A percentile compares a stretch with the other conserved stretches of the same genome.
These are phyloP conservation scores for Bacterosira constricta DNA, from an alignment of 108 stramenopile species.

Conservation along the genomic window DNA sequence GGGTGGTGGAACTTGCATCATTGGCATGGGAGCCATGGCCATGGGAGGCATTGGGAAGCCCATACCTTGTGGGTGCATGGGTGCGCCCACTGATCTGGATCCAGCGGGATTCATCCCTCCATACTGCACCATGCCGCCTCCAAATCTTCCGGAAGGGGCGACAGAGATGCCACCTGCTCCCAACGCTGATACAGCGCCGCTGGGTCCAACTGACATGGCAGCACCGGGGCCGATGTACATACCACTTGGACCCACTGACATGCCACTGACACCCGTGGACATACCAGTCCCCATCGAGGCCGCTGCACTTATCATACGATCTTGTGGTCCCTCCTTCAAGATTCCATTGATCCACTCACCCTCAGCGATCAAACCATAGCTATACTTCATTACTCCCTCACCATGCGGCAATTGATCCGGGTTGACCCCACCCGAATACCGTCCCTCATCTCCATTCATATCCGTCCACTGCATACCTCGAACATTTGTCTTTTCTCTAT, in stretches of 20 bases:
- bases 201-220: neutral
- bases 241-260: neutral
- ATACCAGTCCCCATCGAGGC: conserved; percentile 1
- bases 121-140: neutral
- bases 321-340: conserved; percentile 11
- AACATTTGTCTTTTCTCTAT: neutral
- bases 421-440: conserved; percentile 10
- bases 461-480: conserved; percentile 18
- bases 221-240: neutral
- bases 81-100: neutral
- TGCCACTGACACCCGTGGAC: neutral
- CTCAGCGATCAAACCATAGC: conserved; percentile 48
- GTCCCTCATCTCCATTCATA: neutral
- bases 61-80: neutral
- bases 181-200: neutral
- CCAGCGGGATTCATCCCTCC: neutral
- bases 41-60: neutral
- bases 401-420: conserved; percentile 44
- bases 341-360: conserved; percentile 60
- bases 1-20: neutral
- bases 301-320: conserved; percentile 8
- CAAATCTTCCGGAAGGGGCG: neutral
- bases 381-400: conserved; percentile 58
- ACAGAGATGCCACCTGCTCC: neutral
- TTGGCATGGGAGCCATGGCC: neutral